Conservation (phyloP, 2,329 filamentous ascomycete species). For the Didymella glomerata region DNA sequence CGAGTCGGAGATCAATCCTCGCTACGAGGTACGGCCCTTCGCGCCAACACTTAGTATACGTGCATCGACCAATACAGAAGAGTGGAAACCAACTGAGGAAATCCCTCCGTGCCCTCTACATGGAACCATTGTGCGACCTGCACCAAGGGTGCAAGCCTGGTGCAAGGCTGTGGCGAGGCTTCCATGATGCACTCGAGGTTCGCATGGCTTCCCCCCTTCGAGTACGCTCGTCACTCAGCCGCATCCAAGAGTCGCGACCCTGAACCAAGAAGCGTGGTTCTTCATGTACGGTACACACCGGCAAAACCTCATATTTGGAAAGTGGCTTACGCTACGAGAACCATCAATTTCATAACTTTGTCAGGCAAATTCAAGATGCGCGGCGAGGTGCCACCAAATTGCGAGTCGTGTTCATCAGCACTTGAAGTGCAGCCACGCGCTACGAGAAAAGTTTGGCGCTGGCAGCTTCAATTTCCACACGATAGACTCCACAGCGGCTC, state of each 20-base stretch:
- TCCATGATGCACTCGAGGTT: neutral
- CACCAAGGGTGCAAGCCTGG: neutral
- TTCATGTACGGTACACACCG: neutral
- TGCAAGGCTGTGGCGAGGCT: constrained; percentile 8
- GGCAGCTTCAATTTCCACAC: constrained; percentile 8
- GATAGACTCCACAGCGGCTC: neutral
- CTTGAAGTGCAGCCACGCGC: constrained; percentile 7
- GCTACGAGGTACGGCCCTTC: constrained; percentile 7
- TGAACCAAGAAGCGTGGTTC: neutral
- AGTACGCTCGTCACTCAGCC: constrained; percentile 1
- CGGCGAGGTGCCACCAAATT: constrained; percentile 9
- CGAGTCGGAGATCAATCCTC: constrained; percentile 7
- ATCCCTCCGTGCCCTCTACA: constrained; percentile 2
- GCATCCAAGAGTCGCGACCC: neutral
- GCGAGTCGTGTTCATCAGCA: constrained; percentile 5
- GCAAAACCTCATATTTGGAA: constrained; percentile 5
- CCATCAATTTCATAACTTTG: neutral
- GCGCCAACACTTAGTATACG: neutral
- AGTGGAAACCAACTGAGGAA: constrained; percentile 5
- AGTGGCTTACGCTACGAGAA: constrained; percentile 13
- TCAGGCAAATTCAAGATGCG: neutral
- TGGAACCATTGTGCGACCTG: constrained; percentile 3
- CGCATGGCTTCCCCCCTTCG: neutral
- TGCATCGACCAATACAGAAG: constrained; percentile 2
- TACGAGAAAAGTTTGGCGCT: constrained; percentile 2